Conservation (phyloP, 352 stramenopile genomes). For the Phytophthora melonis region DNA sequence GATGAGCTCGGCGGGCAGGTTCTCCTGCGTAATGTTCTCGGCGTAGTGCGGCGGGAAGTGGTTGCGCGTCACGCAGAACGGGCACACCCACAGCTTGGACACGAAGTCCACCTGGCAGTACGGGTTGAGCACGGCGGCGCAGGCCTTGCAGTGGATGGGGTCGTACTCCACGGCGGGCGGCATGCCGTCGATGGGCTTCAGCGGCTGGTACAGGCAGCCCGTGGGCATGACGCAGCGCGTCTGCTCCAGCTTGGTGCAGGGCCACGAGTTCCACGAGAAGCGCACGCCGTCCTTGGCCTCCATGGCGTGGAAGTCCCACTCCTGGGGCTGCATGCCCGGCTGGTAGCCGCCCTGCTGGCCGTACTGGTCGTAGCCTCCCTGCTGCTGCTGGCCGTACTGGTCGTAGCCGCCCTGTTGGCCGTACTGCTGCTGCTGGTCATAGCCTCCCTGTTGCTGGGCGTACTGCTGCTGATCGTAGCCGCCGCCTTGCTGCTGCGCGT, state of each 20-base stretch:
- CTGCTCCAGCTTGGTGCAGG: slow-evolving; percentile 97
- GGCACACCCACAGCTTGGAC: slow-evolving; percentile 99
- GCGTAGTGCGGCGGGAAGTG: slow-evolving; percentile 96
- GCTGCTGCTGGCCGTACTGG: slow-evolving; percentile 46
- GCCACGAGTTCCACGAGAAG: slow-evolving; percentile 99
- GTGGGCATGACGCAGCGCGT: slow-evolving; percentile 98
- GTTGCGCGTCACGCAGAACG: slow-evolving; percentile 99
- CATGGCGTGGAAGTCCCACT: slow-evolving; percentile 88
- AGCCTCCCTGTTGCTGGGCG: slow-evolving; percentile 35
- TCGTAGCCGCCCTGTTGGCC: slow-evolving; percentile 46
- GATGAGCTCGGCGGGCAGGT: slow-evolving; percentile 99
- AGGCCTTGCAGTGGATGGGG: slow-evolving; percentile 98
- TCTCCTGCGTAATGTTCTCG: slow-evolving; percentile 98
- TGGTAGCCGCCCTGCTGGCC: slow-evolving; percentile 51
- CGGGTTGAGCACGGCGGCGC: slow-evolving; percentile 97
- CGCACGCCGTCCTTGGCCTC: slow-evolving; percentile 94
- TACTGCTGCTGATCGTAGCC: slow-evolving; percentile 63
- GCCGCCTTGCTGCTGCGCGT: slow-evolving; percentile 46
- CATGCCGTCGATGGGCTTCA: slow-evolving; percentile 97
- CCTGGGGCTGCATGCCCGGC: slow-evolving; percentile 77
- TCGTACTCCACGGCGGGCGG: slow-evolving; percentile 96
- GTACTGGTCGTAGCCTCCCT: slow-evolving; percentile 61
- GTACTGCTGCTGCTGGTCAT: slow-evolving; percentile 42
- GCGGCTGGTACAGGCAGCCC: slow-evolving; percentile 95
- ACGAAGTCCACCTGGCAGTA: slow-evolving; percentile 99